These are phyloP conservation scores for Allium fistulosum DNA, from an alignment of 106 monocot species.

Conservation along the genomic window DNA sequence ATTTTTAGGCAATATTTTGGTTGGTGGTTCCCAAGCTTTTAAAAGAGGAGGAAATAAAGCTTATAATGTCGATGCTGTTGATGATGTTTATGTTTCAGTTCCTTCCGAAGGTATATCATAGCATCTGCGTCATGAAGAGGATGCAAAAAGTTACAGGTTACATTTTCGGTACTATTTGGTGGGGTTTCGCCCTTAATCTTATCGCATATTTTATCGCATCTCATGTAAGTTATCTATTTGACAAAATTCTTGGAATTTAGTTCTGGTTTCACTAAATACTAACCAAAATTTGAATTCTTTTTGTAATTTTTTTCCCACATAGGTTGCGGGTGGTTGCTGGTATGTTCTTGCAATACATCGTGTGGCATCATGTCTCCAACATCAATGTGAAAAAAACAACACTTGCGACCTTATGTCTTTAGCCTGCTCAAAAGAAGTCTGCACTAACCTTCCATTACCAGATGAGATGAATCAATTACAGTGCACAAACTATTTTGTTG, in stretches of 20 bases:
- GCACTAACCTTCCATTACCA: slow-evolving; percentile 21
- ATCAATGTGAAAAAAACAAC: slow-evolving; percentile 51
- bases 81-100: slow-evolving; percentile 74
- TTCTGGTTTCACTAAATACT: background rate
- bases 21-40: slow-evolving; percentile 51
- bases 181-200: slow-evolving; percentile 93
- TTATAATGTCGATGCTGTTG: slow-evolving; percentile 57
- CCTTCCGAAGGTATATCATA: slow-evolving; percentile 87
- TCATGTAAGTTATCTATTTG: slow-evolving; percentile 47
- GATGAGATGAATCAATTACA: slow-evolving; percentile 6
- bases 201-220: slow-evolving; percentile 92
- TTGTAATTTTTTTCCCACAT: slow-evolving; percentile 1
- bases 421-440: slow-evolving; percentile 45
- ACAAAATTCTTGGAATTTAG: background rate
- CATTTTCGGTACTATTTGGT: slow-evolving; percentile 93
- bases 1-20: slow-evolving; percentile 2
- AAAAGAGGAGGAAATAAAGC: slow-evolving; percentile 49
- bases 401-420: slow-evolving; percentile 47
- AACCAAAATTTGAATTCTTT: background rate
- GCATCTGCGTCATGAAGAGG: slow-evolving; percentile 63
- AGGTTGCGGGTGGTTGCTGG: slow-evolving; percentile 95
- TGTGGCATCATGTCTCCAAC: slow-evolving; percentile 50
- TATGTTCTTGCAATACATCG: slow-evolving; percentile 93
- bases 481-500: slow-evolving; percentile 19
- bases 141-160: slow-evolving; percentile 95